phyloP scores from a whole-genome alignment of 352 stramenopile genomes.

The Pythium brassicae region DNA sequence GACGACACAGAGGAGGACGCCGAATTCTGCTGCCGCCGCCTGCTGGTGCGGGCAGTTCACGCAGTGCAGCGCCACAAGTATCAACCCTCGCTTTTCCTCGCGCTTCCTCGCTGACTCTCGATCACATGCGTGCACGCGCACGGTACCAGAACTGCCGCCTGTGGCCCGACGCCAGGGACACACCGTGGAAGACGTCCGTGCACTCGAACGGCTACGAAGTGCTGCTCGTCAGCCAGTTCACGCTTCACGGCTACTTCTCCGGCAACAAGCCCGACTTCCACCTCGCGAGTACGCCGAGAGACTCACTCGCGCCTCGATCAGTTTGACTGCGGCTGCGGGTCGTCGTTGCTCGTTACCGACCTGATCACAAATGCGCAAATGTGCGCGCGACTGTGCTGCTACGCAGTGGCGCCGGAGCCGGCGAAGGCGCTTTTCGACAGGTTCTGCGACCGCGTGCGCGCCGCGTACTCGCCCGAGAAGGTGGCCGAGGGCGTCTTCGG shows the following conservation, averaged over 20 bases:
- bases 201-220: conserved; percentile 66
- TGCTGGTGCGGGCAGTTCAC: conserved; percentile 39
- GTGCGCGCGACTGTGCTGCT: neutral
- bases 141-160: conserved; percentile 59
- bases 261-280: conserved; percentile 88
- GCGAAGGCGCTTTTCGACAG: conserved; percentile 76
- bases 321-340: neutral
- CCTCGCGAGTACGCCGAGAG: conserved; percentile 58
- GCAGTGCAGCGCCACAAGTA: too few relatives aligned
- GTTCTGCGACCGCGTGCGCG: conserved; percentile 66
- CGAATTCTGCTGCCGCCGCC: conserved; percentile 72
- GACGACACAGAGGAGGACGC: conserved; percentile 81
- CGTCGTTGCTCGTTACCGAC: neutral
- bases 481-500: conserved; percentile 78
- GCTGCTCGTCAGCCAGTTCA: conserved; percentile 87
- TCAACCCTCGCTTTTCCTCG: neutral
- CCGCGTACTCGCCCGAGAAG: conserved; percentile 52
- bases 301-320: too few relatives aligned
- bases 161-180: conserved; percentile 61
- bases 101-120: neutral
- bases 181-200: conserved; percentile 64
- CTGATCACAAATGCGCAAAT: neutral
- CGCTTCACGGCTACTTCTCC: conserved; percentile 69
- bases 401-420: conserved; percentile 50
- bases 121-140: neutral